phyloP scores from a whole-genome alignment of 2,329 filamentous ascomycete genomes.

The Nemania sp. region DNA sequence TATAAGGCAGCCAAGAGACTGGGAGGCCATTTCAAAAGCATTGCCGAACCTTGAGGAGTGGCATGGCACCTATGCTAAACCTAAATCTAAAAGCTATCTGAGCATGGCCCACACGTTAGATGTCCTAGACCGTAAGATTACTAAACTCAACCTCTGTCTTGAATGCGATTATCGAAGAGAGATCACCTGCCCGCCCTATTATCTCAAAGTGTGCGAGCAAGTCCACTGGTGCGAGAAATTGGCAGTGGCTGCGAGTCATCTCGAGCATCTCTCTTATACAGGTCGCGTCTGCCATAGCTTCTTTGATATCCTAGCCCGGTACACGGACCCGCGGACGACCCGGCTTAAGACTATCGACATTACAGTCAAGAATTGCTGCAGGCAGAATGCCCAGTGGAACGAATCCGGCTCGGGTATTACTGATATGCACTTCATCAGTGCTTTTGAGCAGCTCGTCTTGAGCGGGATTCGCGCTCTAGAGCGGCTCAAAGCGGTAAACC shows the following conservation, averaged over 20 bases:
- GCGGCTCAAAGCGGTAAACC: constrained; percentile 68
- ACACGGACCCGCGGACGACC: constrained; percentile 61
- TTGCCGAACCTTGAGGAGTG: constrained; percentile 74
- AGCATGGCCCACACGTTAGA: constrained; percentile 74
- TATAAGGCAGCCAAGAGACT: constrained; percentile 73
- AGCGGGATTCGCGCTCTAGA: constrained; percentile 71
- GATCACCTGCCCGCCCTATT: constrained; percentile 69
- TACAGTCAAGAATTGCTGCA: constrained; percentile 80
- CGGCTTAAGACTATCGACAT: constrained; percentile 75
- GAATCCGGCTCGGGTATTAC: constrained; percentile 77
- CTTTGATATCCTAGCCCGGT: constrained; percentile 69
- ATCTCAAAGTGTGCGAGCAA: constrained; percentile 68
- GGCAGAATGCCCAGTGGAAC: constrained; percentile 65
- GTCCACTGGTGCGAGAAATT: constrained; percentile 75
- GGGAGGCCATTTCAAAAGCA: constrained; percentile 69
- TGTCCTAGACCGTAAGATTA: constrained; percentile 67
- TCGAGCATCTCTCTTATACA: constrained; percentile 78
- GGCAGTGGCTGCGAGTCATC: constrained; percentile 68
- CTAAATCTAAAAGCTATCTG: constrained; percentile 79
- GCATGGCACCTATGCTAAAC: constrained; percentile 75
- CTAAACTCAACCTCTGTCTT: constrained; percentile 74
- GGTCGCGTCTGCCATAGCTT: constrained; percentile 78
- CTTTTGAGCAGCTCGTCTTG: constrained; percentile 76
- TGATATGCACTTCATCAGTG: constrained; percentile 77
- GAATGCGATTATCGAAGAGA: constrained; percentile 79